Base-by-base conservation (phyloP, 1,284 basidiomycete genomes). In the Ustilago loliicola region DNA sequence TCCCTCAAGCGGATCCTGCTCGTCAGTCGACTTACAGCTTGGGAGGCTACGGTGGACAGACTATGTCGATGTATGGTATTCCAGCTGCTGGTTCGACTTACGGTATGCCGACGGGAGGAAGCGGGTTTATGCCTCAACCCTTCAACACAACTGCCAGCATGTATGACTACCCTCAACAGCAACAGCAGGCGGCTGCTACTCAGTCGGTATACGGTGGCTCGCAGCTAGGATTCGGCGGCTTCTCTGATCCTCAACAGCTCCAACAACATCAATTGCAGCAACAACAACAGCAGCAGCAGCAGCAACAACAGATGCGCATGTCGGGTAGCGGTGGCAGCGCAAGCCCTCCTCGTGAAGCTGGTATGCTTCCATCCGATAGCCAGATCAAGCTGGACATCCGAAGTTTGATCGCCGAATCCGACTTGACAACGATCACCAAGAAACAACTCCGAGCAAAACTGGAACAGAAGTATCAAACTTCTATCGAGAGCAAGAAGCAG, bases 351-450 rank as follows among this genome's bases (percentile, higher is more conserved):
- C 54, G 57, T 45, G 72, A 67, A 23, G 42, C 59, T 30, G 42
- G 34, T 6, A 72, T 64, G 1, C 34, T 85, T 52, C 84, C 84
- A 15, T 72, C 77, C 1, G 83, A 85, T 56, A 74, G 63, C 7
- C 73, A 78, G 50, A 83, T 85, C 61, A 75, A 70, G 17, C 48
- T 67, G 19, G 83, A 85, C 50, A 80, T 85, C 47, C 81, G 83
- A 27, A 54, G 53, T 34, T 61, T 85, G 29, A 80, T 85, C 38
- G 80, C 80, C 8, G 65, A 78, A 25, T 67, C 72, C 11, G 84
- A 85, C 56, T 67, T 85, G 48, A 74, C 79, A 1, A 83, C 83
- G 7, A 57, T 85, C 19, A 84, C 83, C 27, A 85, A 83, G 61
- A 83, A 83, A 36, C 77, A 79, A 65, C 51, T 85, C 52, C 62